A percentile compares a stretch with the other conserved stretches of the same genome.
These are phyloP conservation scores for Xylona heveae DNA, from an alignment of 495 filamentous ascomycete genomes.

Conservation along the genomic window DNA sequence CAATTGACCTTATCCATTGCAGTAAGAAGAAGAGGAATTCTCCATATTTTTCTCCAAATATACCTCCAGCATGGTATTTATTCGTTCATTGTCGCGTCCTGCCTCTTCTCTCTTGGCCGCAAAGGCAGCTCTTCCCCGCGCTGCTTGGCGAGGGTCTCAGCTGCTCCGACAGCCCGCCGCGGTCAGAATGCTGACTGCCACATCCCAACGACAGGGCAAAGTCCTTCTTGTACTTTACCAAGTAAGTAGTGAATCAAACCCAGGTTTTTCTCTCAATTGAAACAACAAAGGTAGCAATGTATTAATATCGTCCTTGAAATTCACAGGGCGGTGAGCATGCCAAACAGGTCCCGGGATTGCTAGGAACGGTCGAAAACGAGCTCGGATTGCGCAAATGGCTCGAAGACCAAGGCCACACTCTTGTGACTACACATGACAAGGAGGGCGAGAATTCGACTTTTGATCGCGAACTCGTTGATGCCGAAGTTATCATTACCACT, in stretches of 20 bases:
- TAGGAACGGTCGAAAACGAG: slow-evolving; percentile 96
- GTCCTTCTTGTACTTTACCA: slow-evolving; percentile 59
- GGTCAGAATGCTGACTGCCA: slow-evolving; percentile 19
- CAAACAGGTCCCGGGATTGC: slow-evolving; percentile 56
- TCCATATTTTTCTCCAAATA: slow-evolving; percentile 8
- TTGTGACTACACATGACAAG: slow-evolving; percentile 95
- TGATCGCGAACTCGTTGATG: slow-evolving; percentile 86
- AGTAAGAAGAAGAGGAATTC: too few species aligned
- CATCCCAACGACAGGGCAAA: slow-evolving; percentile 39
- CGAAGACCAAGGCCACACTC: slow-evolving; percentile 82
- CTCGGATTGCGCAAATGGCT: slow-evolving; percentile 92
- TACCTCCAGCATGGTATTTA: slow-evolving; percentile 47
- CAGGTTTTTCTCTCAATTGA: too few species aligned
- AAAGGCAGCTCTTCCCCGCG: slow-evolving; percentile 15
- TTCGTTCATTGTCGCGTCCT: slow-evolving; percentile 34
- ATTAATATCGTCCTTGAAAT: too few species aligned
- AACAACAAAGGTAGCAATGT: too few species aligned
- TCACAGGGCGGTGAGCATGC: slow-evolving; percentile 44
- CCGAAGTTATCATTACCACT: slow-evolving; percentile 97
- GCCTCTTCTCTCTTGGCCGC: slow-evolving; percentile 29
- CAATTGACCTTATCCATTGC: too few species aligned
- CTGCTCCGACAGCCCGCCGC: slow-evolving; percentile 15
- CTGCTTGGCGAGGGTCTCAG: slow-evolving; percentile 14
- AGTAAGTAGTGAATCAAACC: too few species aligned
- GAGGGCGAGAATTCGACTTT: slow-evolving; percentile 84